Evolutionary conservation across 2,329 filamentous ascomycete species (phyloP).

Genomic region (Aspergillus udagawae): DNA sequence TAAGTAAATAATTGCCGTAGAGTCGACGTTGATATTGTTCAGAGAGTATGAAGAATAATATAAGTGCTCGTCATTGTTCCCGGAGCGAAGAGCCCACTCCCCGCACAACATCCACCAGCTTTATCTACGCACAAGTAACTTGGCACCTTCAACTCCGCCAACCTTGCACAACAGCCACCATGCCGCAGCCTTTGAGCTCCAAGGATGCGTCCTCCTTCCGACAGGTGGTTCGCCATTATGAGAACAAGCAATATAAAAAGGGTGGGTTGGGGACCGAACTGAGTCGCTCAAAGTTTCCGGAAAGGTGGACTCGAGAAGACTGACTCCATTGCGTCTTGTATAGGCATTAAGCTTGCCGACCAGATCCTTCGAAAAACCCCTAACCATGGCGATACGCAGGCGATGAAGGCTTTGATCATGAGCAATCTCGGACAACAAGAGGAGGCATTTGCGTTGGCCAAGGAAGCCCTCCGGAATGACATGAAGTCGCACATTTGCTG

Average conservation of each 20-base stretch:
- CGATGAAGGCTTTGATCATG: constrained; percentile 97
- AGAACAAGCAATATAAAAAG: constrained; percentile 97
- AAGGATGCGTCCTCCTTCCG: constrained; percentile 95
- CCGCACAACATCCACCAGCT: constrained; percentile 33
- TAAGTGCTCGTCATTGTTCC: constrained; percentile 1
- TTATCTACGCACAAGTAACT: constrained; percentile 31
- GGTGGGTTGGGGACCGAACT: constrained; percentile 39
- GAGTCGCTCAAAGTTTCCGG: constrained; percentile 3
- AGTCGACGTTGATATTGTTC: background rate
- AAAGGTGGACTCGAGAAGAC: constrained; percentile 7
- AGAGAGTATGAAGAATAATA: background rate
- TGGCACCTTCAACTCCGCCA: constrained; percentile 17
- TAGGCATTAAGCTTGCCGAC: constrained; percentile 88
- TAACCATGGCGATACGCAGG: constrained; percentile 95
- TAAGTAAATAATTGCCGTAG: background rate
- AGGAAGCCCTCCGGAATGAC: constrained; percentile 86
- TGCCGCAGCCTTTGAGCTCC: constrained; percentile 52
- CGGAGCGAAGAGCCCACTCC: constrained; percentile 18
- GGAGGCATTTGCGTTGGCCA: constrained; percentile 90
- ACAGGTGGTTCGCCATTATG: constrained; percentile 91
- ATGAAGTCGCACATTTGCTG: constrained; percentile 99
- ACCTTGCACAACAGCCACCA: constrained; percentile 32
- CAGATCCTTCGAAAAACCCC: constrained; percentile 93
- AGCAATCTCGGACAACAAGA: constrained; percentile 89
- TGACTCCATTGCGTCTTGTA: constrained; percentile 19